Conservation (phyloP, 257 asterid genomes). For the Solanum tacnaense region DNA sequence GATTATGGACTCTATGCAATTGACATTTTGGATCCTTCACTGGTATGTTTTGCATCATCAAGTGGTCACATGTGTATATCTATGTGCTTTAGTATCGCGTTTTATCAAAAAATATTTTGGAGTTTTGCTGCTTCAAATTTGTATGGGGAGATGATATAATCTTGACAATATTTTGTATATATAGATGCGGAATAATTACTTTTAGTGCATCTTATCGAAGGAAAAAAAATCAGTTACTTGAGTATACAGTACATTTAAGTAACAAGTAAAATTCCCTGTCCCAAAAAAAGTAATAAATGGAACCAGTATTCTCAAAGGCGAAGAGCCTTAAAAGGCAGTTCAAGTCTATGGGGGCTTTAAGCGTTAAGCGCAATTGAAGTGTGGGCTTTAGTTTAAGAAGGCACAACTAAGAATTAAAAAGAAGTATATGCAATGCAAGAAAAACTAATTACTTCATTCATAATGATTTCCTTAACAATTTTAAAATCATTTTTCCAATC, state of each 20-base stretch:
- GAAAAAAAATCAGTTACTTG: too few species aligned
- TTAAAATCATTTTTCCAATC: not conserved
- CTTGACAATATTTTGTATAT: not conserved
- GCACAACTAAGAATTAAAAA: not conserved
- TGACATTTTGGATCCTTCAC: slow-evolving; percentile 91
- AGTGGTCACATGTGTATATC: not conserved
- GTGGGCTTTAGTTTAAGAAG: not conserved
- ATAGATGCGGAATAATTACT: not conserved
- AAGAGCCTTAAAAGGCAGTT: not conserved
- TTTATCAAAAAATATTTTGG: not conserved
- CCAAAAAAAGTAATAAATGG: not conserved
- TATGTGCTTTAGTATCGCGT: not conserved
- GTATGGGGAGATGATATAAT: not conserved
- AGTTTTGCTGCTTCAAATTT: not conserved
- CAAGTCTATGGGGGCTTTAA: not conserved
- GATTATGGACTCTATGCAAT: slow-evolving; percentile 93
- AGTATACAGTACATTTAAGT: too few species aligned
- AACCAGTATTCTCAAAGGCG: not conserved
- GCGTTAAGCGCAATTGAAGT: not conserved
- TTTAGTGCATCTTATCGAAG: too few species aligned
- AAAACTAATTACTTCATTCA: not conserved
- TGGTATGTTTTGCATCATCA: slow-evolving; percentile 26
- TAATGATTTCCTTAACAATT: not conserved
- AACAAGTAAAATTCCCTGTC: not conserved
- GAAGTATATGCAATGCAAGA: not conserved